Base-by-base conservation (phyloP, 768 basidiomycete genomes). In the Cytidiella melzeri region DNA sequence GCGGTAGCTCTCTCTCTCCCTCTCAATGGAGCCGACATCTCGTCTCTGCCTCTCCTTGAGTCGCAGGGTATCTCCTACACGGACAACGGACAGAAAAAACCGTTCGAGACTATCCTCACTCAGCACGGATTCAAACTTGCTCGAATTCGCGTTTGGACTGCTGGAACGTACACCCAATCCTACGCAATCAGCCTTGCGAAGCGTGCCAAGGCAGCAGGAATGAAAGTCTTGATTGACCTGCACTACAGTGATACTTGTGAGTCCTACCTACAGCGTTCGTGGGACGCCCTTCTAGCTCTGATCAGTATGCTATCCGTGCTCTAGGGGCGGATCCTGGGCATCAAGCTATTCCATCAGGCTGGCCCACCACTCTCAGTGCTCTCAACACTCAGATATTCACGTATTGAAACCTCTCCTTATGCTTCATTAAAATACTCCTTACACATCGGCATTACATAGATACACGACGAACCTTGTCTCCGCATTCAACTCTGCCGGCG, bases 171-270 rank as follows among this genome's bases (percentile, higher is more conserved):
- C 58, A 76, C 73, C 54, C 60, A 79, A 47, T 64, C 58, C 30
- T 79, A 80, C 54, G 80, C 71, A 0, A 66, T 84, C 20, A 69
- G 69, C 0, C 63, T 82, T 36, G 80, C 74, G 4, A 79, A 79
- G 62, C 67, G 81, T 9, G 74, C 77, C 40, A 71, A 68, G 38
- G 77, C 76, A 10, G 78, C 76, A 10, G 80, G 80, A 10, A 72
- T 83, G 76, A 66, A 67, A 10, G 57, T 84, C 12, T 59, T 74
- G 37, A 66, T 84, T 9, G 80, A 84, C 55, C 60, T 83, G 41
- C 81, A 84, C 55, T 82, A 74, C 59, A 81, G 79, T 57, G 81
- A 83, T 56, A 81, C 75, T n/a, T 79, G 79, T 79, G 52, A 24
- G 72, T 66, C 30, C 25, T 26, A 15, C 23, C 5, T 44, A 10